Base-by-base conservation (phyloP, 768 basidiomycete genomes). In the Lepiota brunneoincarnata region DNA sequence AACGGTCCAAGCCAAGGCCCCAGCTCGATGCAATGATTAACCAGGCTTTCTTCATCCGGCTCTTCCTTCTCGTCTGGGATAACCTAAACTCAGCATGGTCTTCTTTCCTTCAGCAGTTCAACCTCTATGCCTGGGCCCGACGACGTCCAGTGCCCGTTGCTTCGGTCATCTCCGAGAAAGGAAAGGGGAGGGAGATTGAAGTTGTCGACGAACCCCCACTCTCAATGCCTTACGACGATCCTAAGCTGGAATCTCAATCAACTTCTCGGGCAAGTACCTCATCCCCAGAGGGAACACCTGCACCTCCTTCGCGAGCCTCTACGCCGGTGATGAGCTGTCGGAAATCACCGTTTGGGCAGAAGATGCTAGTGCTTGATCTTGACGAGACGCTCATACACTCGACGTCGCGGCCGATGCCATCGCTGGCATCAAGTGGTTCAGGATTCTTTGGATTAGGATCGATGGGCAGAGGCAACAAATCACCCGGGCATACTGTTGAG, bases 311-410 rank as follows among this genome's bases (percentile, higher is more conserved):
- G 17, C 72, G 80, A 48, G 73, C 79, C 44, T 65, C 76, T 3
- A 82, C 84, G 0, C 82, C 86, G 51, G 69, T 73, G n/a, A 65
- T 75, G 20, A 59, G 69, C 15, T 59, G 77, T 11, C 80, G 83
- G 59, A 85, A 79, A 63, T 82, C 86, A 0, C 85, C 87, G 2
- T 88, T 96, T 59, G 87, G 87, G 62, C 76, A 83, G 28, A 99
- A 99, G 76, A 97, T 94, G 0, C 85, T 99, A 35, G 94, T 99
- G 26, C 83, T 99, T 40, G 97, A 99, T 72, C 78, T 99, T 48
- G 97, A 99, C 68, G 97, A 99, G 73, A 99, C 97, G 0, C 83
- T 99, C 44, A 98, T 98, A 54, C 97, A 99, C 67, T 97, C 95
- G 2, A 98, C 97, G 0, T 91, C 93, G 15, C 80, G 93, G 35